These are phyloP conservation scores for Inonotus obliquus DNA, from an alignment of 1,284 basidiomycete species.

Conservation along the genomic window DNA sequence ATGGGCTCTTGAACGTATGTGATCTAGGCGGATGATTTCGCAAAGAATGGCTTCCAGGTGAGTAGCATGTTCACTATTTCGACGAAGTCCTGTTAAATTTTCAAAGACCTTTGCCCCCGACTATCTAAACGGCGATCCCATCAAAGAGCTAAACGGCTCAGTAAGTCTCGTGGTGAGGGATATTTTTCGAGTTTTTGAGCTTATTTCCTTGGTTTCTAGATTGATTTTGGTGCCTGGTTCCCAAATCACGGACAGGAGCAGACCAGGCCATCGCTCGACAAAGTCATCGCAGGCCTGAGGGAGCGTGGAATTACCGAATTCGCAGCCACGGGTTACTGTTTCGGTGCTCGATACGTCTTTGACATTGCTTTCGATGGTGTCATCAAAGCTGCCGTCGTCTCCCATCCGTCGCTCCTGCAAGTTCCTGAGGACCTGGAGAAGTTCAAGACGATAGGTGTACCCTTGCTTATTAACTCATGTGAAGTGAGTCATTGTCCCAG, in stretches of 20 bases:
- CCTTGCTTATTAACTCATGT: slow-evolving; percentile 62
- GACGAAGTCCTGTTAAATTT: neutral
- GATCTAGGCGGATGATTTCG: slow-evolving; percentile 59
- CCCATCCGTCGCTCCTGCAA: slow-evolving; percentile 69
- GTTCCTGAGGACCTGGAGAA: slow-evolving; percentile 60
- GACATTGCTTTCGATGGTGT: slow-evolving; percentile 61
- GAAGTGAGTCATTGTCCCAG: slow-evolving; percentile 23
- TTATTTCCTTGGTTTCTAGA: slow-evolving; percentile 20
- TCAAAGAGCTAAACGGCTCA: slow-evolving; percentile 35
- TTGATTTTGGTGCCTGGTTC: slow-evolving; percentile 49
- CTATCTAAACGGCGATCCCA: slow-evolving; percentile 56
- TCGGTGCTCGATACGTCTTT: slow-evolving; percentile 62
- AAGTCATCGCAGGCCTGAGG: slow-evolving; percentile 52
- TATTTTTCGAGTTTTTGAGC: neutral
- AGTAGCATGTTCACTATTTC: neutral
- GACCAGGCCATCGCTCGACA: slow-evolving; percentile 52
- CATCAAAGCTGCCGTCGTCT: slow-evolving; percentile 48
- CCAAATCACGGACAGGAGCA: slow-evolving; percentile 38
- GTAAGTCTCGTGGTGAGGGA: slow-evolving; percentile 26
- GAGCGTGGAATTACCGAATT: slow-evolving; percentile 52
- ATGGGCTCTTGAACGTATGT: neutral
- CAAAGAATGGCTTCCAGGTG: slow-evolving; percentile 65
- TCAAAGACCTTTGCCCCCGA: slow-evolving; percentile 48
- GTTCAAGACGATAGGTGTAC: slow-evolving; percentile 45
- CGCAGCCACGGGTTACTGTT: slow-evolving; percentile 67